Evolutionary conservation across 2,329 filamentous ascomycete species (phyloP), one percentile per base, ranked within the genome.

Genomic region (Chalara sp.): DNA sequence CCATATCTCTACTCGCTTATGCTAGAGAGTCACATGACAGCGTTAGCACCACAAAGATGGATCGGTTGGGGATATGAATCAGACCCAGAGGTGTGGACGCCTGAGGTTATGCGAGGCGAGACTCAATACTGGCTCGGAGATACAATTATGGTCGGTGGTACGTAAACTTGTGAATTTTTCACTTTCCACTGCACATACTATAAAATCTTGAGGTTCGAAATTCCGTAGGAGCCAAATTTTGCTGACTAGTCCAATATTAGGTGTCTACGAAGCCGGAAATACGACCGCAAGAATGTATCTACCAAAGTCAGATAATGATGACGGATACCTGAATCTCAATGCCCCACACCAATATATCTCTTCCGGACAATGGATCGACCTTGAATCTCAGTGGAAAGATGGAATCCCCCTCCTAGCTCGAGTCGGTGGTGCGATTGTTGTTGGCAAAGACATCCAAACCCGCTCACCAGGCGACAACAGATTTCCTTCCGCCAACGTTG

Each of bases 81-180:
- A 0, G 85, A 89, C 56, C 70, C 80, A 0, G 79, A 81, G 53
- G 79, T 89, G 0, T 89, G 85, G 85, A 79, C 70, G 2, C 72
- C 72, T 45, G 60, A 71, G 1, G 68, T 87, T 3, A 81, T 77
- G 50, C 72, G 77, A 32, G 84, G 84, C 6, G 85, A 88, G 57
- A 78, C 78, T 4, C 84, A 89, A 62, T 89, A 83, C 69, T 89
- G 84, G 84, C 76, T 88, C 29, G 85, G 85, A 8, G 81, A 86
- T 49, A 72, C 76, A 0, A 67, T 88, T 6, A 71, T 89, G 1
- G 70, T 89, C 6, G 81, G 81, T 2, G 84, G 84, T 21, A 21
- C 21, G 21, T 21, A 21, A 21, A 21, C 21, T 21, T 3, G 21
- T 21, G 21, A 21, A 21, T 21, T 21, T 21, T 21, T 21, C 21